Evolutionary conservation across 768 basidiomycete species (phyloP), one percentile per base, ranked within the genome.

Genomic region (Lentinula boryana): DNA sequence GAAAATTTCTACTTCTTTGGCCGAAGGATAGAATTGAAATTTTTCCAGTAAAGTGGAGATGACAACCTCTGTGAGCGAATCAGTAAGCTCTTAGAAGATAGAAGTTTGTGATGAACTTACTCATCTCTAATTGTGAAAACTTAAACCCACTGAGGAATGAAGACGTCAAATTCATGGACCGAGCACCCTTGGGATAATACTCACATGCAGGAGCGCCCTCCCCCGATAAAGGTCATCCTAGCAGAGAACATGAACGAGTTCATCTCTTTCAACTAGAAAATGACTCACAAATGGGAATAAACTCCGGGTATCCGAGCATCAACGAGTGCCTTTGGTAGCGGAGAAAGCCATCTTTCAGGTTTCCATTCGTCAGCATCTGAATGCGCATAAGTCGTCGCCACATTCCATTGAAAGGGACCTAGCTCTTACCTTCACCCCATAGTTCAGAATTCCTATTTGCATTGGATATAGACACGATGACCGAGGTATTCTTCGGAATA

Each of bases 181-280:
- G 5, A 12, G 12, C 5, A 38, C 5, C 4, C 27, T 15, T 3
- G 7, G 2, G 16, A 38, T 9, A 23, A 48, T 10, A 49, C 63
- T 44, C 27, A 73, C 75, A 78, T 78, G 67, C 78, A 78, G 33
- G 77, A 71, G 35, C 77, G 66, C 18, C 70, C 62, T 2, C 77
- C 77, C 2, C 75, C 77, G 16, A 78, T 66, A 64, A 78, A 78
- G 15, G 78, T 77, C 76, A 78, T 77, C 67, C 78, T 78, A 35
- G n/a, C 16, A 8, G 13, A 4, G 21, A 10, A 9, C n/a, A 36
- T 38, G 12, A 43, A 33, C 13, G 23, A 2, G 23, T 10, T 2
- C n/a, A 32, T n/a, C 6, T 44, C 33, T 5, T 15, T 27, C 23
- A 9, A 15, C 15, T 23, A 50, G 16, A 33, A 2, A 7, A 12